Evolutionary conservation across 768 basidiomycete species (phyloP), one percentile per base, ranked within the genome.

Genomic region (Lenzites betulinus): DNA sequence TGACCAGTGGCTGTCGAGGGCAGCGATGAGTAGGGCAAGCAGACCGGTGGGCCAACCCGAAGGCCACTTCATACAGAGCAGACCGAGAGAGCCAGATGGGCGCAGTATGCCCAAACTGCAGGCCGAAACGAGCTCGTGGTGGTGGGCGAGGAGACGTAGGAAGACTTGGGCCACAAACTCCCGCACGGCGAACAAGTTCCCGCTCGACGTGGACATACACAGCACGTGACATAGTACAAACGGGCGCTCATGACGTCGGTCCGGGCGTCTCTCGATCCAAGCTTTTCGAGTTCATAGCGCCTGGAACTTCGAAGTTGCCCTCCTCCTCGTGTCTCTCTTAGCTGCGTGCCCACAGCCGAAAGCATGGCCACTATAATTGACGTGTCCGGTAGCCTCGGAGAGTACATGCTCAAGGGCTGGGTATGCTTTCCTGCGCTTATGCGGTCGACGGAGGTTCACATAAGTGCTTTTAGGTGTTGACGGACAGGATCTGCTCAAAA

Each of bases 401-500:
- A 87, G 63, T 87, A 83, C 62, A 85, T 93, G 84, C 75, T 91
- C 64, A 85, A 83, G 71, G 90, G 90, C 65, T 91, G 89, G 89
- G 90, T 89, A 77, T 69, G 7, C 36, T 20, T 33, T 1, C 11
- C 16, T 6, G 23, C n/a, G 11, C 15, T 18, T 12, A 5, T 23
- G 18, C 15, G 15, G 2, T 26, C 33, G 26, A 26, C 11, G 4
- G 5, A 35, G 38, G 62, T 57, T 48, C 28, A 41, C 7, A 51
- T 47, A 51, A 50, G 18, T 58, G 35, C 11, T 28, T 48, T 20
- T 59, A 89, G 85, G 78, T 87, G 26, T 72, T 92, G 54, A 92
- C 90, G 16, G 85, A 92, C 68, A 74, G 74, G 28, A 76, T 81
- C 28, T 93, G 92, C 74, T 74, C 80, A 23, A 81, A 75, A 22